Base-by-base conservation (phyloP, 768 basidiomycete genomes). In the Macrolepiota fuliginosa region DNA sequence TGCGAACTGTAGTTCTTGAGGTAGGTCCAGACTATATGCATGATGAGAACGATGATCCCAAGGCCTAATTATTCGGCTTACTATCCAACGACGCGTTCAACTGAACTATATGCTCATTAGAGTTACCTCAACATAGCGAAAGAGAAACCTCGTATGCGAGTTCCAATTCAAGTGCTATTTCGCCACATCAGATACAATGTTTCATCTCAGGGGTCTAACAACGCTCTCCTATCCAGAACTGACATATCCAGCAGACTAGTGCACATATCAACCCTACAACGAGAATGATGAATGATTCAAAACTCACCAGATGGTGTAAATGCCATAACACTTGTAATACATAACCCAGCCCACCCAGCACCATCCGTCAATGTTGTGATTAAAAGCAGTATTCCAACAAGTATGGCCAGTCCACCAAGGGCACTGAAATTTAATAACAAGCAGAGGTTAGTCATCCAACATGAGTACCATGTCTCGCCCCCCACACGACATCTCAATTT, bases 1-100 rank as follows among this genome's bases (percentile, higher is more conserved):
- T 88, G 61, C 89, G 68, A 0, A 87, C 80, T 2, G 92, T 0
- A 95, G 90, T 69, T 96, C 94, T 72, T 94, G 92, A 0, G 93
- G 93, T 3, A 97, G 80, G 56, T 92, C 84, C 27, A 96, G 74
- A 64, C 79, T 80, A 45, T 7, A 47, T 46, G 54, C 29, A 37
- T 4, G 50, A 27, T 35, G 4, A 22, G 19, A 9, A 32, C 7
- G 3, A 3, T 32, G 7, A 32, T 3, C 29, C 29, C 3, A 3
- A 32, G 7, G 29, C 29, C 3, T 7, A 52, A 10, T 32, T 32
- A 32, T 32, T 32, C 22, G 22, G 65, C 77, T 65, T 63, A 85
- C 77, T 95, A 96, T 78, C 96, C 94, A 5, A 93, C 86, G 13
- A 96, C 82, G 61, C 95, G 90, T 97, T 94, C 29, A 32, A 4